Evolutionary conservation across 208 protist genomes (phyloP), one percentile per base, ranked within the genome.

Genomic region (Crithidia expoeki): DNA sequence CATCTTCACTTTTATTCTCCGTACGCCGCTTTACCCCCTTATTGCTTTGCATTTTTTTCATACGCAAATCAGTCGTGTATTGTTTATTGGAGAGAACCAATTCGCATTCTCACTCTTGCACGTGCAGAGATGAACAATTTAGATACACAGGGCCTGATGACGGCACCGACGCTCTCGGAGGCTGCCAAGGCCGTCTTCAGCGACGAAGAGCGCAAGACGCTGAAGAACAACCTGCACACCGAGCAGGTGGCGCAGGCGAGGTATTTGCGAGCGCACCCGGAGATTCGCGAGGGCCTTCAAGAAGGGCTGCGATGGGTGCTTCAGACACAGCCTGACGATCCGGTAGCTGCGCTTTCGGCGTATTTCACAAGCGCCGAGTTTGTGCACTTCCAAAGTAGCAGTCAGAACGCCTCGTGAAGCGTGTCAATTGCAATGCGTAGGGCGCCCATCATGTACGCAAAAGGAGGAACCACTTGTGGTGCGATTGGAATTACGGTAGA

Each of bases 231-330:
- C 38, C 52, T 94, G 32, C 85, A 83, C 11, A 73, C 81, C 23
- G 82, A 84, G 66, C 85, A 92, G 63, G 83, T 96, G 28, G 74
- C 53, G 9, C 87, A 96, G 61, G 87, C 87, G 2, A 88, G 87
- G 74, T 96, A 96, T 63, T 79, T 96, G 11, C 89, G 89, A 23
- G 69, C 42, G 1, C 92, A 96, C 65, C 84, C 89, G 9, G 89
- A 96, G 70, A 86, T 96, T 53, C 78, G 84, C 68, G 51, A 68
- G 21, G 68, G 82, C n/a, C 49, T 96, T 52, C 80, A 80, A 9
- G 66, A 80, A 7, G 92, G 84, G 9, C 60, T 94, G 59, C 34
- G 66, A 23, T 60, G 65, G 47, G 69, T 96, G 27, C 44, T 94
- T 27, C 80, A 82, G 61, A 62, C 61, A 16, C 79, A 88, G 58